These are phyloP conservation scores for Plasmodium gonderi DNA, from an alignment of 169 alveolate species.

Conservation along the genomic window DNA sequence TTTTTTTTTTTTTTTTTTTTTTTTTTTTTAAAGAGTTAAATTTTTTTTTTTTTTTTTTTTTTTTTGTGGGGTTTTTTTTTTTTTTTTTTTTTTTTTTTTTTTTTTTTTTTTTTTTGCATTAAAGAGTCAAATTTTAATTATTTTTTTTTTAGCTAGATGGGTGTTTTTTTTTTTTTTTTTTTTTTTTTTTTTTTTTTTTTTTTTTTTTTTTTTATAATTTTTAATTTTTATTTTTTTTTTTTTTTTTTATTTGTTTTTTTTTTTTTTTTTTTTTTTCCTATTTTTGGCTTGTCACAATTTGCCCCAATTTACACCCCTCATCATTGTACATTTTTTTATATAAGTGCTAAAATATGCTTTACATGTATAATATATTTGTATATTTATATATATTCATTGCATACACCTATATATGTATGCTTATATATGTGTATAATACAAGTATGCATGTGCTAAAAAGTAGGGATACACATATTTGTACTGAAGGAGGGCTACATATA, in stretches of 20 bases:
- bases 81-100: too few relatives aligned
- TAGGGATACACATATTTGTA: too few relatives aligned
- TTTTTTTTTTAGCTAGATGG: neutral
- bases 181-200: neutral
- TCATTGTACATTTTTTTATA: too few relatives aligned
- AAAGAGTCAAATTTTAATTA: neutral
- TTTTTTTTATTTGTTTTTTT: neutral
- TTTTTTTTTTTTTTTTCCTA: neutral
- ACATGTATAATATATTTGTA: too few relatives aligned
- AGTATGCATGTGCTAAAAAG: too few relatives aligned
- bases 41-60: neutral
- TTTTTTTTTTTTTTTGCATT: neutral
- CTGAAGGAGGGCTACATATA: too few relatives aligned
- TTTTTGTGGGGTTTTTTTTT: neutral
- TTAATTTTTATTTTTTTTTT: neutral
- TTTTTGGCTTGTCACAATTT: neutral
- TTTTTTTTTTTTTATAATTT: neutral
- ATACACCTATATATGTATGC: too few relatives aligned
- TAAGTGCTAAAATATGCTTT: too few relatives aligned
- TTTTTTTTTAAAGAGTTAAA: constrained; percentile 67
- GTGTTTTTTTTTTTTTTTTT: constrained; percentile 3
- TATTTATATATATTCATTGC: too few relatives aligned
- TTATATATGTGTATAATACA: too few relatives aligned
- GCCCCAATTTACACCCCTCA: too few relatives aligned
- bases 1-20: constrained; percentile 63